These are phyloP conservation scores for Vicia villosa DNA, from an alignment of 306 rosid species.

Conservation along the genomic window DNA sequence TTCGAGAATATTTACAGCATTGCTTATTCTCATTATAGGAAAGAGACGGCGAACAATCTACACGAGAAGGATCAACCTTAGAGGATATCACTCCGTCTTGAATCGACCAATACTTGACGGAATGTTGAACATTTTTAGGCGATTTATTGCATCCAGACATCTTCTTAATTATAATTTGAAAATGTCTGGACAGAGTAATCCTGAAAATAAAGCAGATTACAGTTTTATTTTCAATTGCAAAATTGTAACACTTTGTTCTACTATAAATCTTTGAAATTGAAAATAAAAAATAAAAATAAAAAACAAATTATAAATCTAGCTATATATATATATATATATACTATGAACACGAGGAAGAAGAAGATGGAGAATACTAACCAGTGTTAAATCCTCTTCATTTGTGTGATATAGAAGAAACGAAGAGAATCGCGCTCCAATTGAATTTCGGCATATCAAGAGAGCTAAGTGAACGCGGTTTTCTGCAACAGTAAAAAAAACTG, in stretches of 20 bases:
- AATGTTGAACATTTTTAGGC: slow-evolving; percentile 51
- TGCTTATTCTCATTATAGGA: slow-evolving; percentile 42
- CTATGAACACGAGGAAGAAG: not conserved
- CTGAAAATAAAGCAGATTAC: slow-evolving; percentile 44
- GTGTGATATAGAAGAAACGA: slow-evolving; percentile 27
- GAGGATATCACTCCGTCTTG: slow-evolving; percentile 42
- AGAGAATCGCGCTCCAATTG: slow-evolving; percentile 31
- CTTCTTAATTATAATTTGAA: slow-evolving; percentile 37
- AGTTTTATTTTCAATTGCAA: no score
- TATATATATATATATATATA: not conserved
- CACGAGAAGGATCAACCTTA: slow-evolving; percentile 48
- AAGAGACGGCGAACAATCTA: slow-evolving; percentile 42
- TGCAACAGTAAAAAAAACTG: not conserved
- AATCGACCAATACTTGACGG: slow-evolving; percentile 57
- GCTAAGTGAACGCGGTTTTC: slow-evolving; percentile 31
- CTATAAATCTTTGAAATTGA: not conserved
- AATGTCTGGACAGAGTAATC: slow-evolving; percentile 41
- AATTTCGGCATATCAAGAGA: slow-evolving; percentile 17
- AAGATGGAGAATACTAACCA: slow-evolving; percentile 34
- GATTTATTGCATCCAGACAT: slow-evolving; percentile 60
- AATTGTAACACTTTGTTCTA: not conserved
- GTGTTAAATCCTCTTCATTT: slow-evolving; percentile 35
- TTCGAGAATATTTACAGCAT: slow-evolving; percentile 35
- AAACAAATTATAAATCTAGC: slow-evolving; percentile 1
- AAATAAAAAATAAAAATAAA: not conserved